Evolutionary conservation across 805 yeast species (phyloP).

Genomic region (Monosporozyma yasuniensis): DNA sequence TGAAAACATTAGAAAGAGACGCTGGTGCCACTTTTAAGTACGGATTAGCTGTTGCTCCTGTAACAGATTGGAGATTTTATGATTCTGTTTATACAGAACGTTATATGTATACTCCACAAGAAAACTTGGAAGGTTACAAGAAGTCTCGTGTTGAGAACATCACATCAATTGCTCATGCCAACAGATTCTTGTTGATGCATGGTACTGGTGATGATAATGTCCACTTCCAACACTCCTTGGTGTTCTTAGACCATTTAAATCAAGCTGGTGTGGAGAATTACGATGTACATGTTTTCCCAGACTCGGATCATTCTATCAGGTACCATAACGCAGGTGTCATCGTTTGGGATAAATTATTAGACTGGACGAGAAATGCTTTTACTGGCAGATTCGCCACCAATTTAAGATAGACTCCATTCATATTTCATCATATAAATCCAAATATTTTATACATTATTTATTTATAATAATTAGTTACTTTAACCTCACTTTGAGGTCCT

Average conservation of each 20-base stretch:
- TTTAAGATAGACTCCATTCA: not conserved
- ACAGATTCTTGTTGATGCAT: slow-evolving; percentile 80
- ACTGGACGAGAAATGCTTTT: slow-evolving; percentile 60
- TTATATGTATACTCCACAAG: slow-evolving; percentile 78
- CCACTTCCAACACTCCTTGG: slow-evolving; percentile 82
- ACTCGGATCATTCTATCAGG: slow-evolving; percentile 64
- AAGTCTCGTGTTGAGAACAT: slow-evolving; percentile 48
- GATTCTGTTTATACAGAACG: slow-evolving; percentile 93
- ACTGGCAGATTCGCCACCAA: slow-evolving; percentile 28
- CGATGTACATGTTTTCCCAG: slow-evolving; percentile 73
- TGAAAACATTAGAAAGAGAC: slow-evolving; percentile 82
- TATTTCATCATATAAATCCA: not conserved
- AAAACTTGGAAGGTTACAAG: slow-evolving; percentile 56
- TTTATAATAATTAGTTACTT: not conserved
- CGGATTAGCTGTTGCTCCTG: slow-evolving; percentile 97
- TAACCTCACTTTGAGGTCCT: not conserved
- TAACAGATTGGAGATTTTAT: slow-evolving; percentile 85
- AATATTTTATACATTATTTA: not conserved
- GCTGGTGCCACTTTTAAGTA: slow-evolving; percentile 64
- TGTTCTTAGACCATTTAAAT: slow-evolving; percentile 67
- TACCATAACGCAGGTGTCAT: slow-evolving; percentile 67
- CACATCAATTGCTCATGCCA: slow-evolving; percentile 44
- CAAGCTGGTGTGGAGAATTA: slow-evolving; percentile 71
- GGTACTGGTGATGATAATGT: slow-evolving; percentile 98
- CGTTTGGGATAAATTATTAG: slow-evolving; percentile 56